A percentile compares a stretch with the other conserved stretches of the same genome.
These are phyloP conservation scores for Boeremia exigua DNA, from an alignment of 2,329 filamentous ascomycete genomes.

Conservation along the genomic window DNA sequence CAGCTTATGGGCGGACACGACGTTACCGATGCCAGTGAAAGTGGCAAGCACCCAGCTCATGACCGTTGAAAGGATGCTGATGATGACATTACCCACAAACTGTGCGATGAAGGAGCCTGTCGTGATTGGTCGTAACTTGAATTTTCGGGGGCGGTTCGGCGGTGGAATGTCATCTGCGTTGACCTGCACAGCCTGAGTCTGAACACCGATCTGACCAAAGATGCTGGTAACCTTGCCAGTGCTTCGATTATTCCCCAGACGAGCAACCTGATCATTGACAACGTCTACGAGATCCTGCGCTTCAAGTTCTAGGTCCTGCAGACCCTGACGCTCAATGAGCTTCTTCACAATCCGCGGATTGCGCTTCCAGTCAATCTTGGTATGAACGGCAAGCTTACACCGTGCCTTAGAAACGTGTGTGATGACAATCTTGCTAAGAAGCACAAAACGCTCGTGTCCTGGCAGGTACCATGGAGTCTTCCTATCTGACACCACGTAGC, in stretches of 20 bases:
- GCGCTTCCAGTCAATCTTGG: constrained; percentile 84
- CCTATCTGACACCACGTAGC: constrained; percentile 70
- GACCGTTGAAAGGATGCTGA: constrained; percentile 76
- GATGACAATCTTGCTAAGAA: constrained; percentile 90
- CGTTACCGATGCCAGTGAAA: constrained; percentile 69
- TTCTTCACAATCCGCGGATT: constrained; percentile 50
- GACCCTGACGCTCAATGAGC: constrained; percentile 68
- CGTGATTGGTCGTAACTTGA: constrained; percentile 58
- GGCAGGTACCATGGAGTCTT: constrained; percentile 83
- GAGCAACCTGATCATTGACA: constrained; percentile 77
- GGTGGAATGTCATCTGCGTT: constrained; percentile 45
- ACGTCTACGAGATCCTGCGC: constrained; percentile 77
- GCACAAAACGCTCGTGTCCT: constrained; percentile 75
- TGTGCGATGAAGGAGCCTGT: constrained; percentile 75
- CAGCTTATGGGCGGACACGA: constrained; percentile 74
- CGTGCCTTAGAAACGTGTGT: constrained; percentile 91
- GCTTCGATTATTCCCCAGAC: constrained; percentile 73
- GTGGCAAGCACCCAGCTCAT: constrained; percentile 78
- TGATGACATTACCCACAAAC: constrained; percentile 72
- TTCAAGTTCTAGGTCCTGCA: constrained; percentile 75
- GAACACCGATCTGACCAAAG: constrained; percentile 76
- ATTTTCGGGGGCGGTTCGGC: constrained; percentile 46
- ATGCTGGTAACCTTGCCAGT: constrained; percentile 81
- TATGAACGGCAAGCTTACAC: constrained; percentile 89
- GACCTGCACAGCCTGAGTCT: constrained; percentile 64